A percentile compares a stretch with the other conserved stretches of the same genome.
phyloP scores from a whole-genome alignment of 495 filamentous ascomycete genomes.

The Xylaria scruposa region DNA sequence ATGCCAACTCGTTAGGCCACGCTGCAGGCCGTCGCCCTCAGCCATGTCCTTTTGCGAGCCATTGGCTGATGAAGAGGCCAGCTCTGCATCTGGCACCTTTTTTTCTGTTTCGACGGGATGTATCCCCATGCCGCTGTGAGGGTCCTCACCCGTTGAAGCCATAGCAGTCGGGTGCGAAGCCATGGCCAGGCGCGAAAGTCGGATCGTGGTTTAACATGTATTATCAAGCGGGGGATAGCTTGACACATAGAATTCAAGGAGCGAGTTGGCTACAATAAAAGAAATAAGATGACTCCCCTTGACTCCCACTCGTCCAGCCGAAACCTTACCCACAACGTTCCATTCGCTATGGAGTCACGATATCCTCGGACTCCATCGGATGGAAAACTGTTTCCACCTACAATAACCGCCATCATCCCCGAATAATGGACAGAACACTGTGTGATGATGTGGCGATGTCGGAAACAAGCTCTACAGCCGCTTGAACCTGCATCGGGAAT shows the following conservation, averaged over 20 bases:
- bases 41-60: constrained; percentile 38
- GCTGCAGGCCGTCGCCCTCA: constrained; percentile 36
- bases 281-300: not conserved
- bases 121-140: not conserved
- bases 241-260: constrained; percentile 19
- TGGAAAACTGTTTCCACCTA: not conserved
- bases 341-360: constrained; percentile 15
- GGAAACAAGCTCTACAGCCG: constrained; percentile 1
- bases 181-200: not conserved
- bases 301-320: not conserved
- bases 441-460: not conserved
- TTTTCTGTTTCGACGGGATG: constrained; percentile 21
- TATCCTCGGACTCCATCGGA: constrained; percentile 5
- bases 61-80: constrained; percentile 25
- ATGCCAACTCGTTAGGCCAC: constrained; percentile 54
- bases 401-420: not conserved
- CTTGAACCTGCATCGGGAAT: constrained; percentile 1
- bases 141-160: not conserved
- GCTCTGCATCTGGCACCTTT: constrained; percentile 19
- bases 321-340: not conserved
- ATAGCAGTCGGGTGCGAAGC: constrained; percentile 1
- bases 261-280: constrained; percentile 8
- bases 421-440: constrained; percentile 1
- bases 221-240: not conserved
- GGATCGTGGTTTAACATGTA: not conserved